Conservation (phyloP, 116 monocot genomes). For the Papilionanthe hybrid region DNA sequence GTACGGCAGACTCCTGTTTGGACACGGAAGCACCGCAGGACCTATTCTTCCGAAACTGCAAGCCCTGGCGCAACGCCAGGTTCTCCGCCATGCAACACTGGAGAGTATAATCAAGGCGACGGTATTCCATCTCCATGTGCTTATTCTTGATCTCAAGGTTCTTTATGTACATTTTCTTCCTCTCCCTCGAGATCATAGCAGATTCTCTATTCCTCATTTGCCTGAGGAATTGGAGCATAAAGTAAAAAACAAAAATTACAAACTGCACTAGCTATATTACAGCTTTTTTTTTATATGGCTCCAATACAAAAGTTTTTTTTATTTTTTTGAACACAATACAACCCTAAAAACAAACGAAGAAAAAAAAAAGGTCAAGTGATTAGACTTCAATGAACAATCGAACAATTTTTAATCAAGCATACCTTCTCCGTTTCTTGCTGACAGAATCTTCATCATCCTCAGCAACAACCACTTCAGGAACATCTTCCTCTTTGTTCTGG, state of each 20-base stretch:
- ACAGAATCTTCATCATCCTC: slow-evolving; percentile 31
- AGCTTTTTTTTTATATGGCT: neutral
- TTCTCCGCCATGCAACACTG: slow-evolving; percentile 71
- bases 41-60: slow-evolving; percentile 53
- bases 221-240: slow-evolving; percentile 29
- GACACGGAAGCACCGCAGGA: slow-evolving; percentile 39
- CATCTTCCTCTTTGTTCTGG: neutral
- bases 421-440: slow-evolving; percentile 77
- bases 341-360: too few relatives aligned
- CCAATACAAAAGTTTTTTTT: neutral
- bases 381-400: neutral
- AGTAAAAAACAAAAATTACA: neutral
- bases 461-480: neutral
- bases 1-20: slow-evolving; percentile 99
- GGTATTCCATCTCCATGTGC: slow-evolving; percentile 65
- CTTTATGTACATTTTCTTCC: slow-evolving; percentile 73
- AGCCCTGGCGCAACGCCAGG: slow-evolving; percentile 50
- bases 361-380: neutral
- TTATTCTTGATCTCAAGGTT: slow-evolving; percentile 82
- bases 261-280: neutral
- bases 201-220: slow-evolving; percentile 80
- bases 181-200: slow-evolving; percentile 95
- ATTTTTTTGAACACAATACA: neutral
- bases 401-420: slow-evolving; percentile 7
- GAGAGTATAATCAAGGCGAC: slow-evolving; percentile 62